Conservation (phyloP, 2,329 filamentous ascomycete species). For the Aspergillus melleus region DNA sequence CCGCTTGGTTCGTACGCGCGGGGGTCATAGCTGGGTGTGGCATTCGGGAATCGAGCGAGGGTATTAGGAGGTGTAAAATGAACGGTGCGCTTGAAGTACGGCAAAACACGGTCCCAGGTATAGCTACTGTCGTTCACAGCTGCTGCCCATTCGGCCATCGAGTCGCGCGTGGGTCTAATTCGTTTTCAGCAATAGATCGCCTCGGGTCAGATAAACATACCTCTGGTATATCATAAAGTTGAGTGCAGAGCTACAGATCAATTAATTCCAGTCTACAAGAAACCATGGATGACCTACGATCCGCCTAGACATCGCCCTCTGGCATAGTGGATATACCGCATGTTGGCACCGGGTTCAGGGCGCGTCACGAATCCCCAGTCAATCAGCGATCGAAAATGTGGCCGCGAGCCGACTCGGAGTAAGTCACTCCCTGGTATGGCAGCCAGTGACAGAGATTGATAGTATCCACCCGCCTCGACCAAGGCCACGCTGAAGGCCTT, state of each 20-base stretch:
- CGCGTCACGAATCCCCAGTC: constrained; percentile 30
- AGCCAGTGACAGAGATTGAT: constrained; percentile 26
- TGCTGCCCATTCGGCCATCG: constrained; percentile 24
- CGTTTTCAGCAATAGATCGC: background rate
- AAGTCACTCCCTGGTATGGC: constrained; percentile 22
- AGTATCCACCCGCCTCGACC: constrained; percentile 30
- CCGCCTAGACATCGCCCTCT: constrained; percentile 18
- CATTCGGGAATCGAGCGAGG: constrained; percentile 16
- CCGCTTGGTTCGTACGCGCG: constrained; percentile 19
- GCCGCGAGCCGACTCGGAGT: constrained; percentile 22
- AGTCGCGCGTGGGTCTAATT: constrained; percentile 11
- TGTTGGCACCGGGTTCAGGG: constrained; percentile 23
- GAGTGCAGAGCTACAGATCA: constrained; percentile 14
- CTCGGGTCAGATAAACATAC: constrained; percentile 1
- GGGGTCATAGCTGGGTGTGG: constrained; percentile 19
- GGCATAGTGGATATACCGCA: constrained; percentile 18
- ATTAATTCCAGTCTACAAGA: background rate
- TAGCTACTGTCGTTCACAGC: constrained; percentile 27
- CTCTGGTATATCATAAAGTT: constrained; percentile 28
- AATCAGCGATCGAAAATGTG: constrained; percentile 9
- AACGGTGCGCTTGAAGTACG: constrained; percentile 28
- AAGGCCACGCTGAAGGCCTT: constrained; percentile 25
- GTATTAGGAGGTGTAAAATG: constrained; percentile 27
- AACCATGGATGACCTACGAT: constrained; percentile 3
- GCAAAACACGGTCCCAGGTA: constrained; percentile 25